Conservation (phyloP, 2,329 filamentous ascomycete species). For the Fusarium acutatum region DNA sequence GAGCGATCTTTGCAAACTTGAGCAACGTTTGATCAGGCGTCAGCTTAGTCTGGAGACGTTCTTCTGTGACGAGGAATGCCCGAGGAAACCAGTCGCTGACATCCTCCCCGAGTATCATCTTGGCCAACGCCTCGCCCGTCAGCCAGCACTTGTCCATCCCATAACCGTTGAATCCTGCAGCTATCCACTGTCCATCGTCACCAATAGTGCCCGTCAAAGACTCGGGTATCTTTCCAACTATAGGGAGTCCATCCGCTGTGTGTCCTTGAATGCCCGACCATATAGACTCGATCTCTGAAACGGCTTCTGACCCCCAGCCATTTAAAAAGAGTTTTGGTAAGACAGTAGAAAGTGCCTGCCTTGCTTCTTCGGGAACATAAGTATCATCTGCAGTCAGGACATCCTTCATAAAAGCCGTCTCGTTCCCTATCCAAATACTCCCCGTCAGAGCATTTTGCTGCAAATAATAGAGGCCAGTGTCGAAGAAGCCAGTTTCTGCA, state of each 20-base stretch:
- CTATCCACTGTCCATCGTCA: constrained; percentile 53
- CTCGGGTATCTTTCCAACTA: constrained; percentile 55
- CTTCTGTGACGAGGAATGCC: constrained; percentile 10
- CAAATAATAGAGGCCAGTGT: constrained; percentile 31
- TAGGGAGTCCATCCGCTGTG: constrained; percentile 56
- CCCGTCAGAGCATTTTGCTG: constrained; percentile 42
- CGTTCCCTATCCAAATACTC: constrained; percentile 62
- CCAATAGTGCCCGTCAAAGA: constrained; percentile 19
- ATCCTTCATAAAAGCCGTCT: constrained; percentile 49
- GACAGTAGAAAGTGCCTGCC: constrained; percentile 47
- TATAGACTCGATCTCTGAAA: background rate
- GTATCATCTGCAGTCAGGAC: constrained; percentile 56
- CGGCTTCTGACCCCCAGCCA: constrained; percentile 36
- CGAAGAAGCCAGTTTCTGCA: constrained; percentile 54
- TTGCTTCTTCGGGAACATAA: constrained; percentile 45
- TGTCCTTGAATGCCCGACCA: constrained; percentile 60
- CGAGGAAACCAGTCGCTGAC: constrained; percentile 30
- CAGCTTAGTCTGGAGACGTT: background rate
- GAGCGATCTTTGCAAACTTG: background rate
- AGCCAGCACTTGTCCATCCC: constrained; percentile 62
- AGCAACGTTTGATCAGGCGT: background rate
- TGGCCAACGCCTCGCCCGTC: constrained; percentile 51
- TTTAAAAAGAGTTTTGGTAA: constrained; percentile 50
- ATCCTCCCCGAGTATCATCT: constrained; percentile 37
- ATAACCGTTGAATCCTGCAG: constrained; percentile 58